phyloP scores from a whole-genome alignment of 2,329 filamentous ascomycete genomes.

The Colletotrichum tofieldiae region DNA sequence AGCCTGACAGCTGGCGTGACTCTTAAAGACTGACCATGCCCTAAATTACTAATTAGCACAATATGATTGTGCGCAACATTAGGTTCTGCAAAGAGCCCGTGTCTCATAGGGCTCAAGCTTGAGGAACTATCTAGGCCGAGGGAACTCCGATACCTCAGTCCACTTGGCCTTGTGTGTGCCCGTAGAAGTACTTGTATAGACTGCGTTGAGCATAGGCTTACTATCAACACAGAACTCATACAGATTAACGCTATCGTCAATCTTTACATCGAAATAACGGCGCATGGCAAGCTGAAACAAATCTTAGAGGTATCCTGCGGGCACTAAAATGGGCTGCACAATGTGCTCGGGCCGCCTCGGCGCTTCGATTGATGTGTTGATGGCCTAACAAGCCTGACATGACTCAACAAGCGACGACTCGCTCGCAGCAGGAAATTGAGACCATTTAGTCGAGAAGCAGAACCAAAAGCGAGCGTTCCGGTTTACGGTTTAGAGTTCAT shows the following conservation, averaged over 20 bases:
- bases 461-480: constrained; percentile 27
- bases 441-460: constrained; percentile 7
- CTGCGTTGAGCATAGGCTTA: too few relatives aligned
- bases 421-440: constrained; percentile 18
- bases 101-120: too few relatives aligned
- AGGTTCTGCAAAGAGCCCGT: too few relatives aligned
- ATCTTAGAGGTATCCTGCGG: background rate
- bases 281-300: constrained; percentile 5
- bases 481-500: constrained; percentile 13
- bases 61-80: too few relatives aligned
- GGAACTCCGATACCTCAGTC: too few relatives aligned
- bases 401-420: constrained; percentile 22
- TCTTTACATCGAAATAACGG: background rate
- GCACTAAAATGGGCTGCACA: background rate
- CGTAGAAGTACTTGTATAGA: too few relatives aligned
- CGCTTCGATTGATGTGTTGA: background rate
- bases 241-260: too few relatives aligned
- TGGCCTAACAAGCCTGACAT: constrained; percentile 8
- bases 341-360: constrained; percentile 23
- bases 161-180: too few relatives aligned
- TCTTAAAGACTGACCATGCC: background rate
- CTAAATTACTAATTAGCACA: too few relatives aligned
- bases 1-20: background rate
- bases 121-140: too few relatives aligned
- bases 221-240: background rate